A percentile compares a stretch with the other conserved stretches of the same genome.
Conservation (phyloP, 129 eudicot genomes). For the Smallanthus sonchifolius region DNA sequence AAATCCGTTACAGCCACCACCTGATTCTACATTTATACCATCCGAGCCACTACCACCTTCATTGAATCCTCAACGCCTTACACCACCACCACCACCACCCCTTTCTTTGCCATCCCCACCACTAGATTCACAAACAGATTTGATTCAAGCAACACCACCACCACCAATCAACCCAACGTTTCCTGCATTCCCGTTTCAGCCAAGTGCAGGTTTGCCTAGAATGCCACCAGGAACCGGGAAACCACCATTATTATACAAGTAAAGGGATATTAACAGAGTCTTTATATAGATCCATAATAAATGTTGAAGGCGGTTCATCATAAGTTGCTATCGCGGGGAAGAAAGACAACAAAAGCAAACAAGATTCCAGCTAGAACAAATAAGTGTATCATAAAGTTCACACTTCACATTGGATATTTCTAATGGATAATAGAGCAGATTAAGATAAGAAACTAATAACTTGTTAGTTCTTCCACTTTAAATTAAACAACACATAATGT, state of each 20-base stretch:
- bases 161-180: slow-evolving; percentile 33
- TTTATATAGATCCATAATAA: background rate
- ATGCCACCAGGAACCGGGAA: slow-evolving; percentile 40
- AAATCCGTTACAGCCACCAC: background rate
- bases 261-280: background rate
- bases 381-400: background rate
- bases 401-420: background rate
- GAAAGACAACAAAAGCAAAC: background rate
- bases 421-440: background rate
- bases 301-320: background rate
- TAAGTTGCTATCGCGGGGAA: background rate
- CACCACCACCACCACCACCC: slow-evolving; percentile 37
- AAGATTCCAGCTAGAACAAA: background rate
- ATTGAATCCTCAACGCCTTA: slow-evolving; percentile 34
- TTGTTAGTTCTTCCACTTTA: background rate
- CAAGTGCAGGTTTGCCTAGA: slow-evolving; percentile 65
- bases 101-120: slow-evolving; percentile 42
- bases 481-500: too few relatives aligned
- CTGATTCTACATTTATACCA: slow-evolving; percentile 19
- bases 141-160: slow-evolving; percentile 38
- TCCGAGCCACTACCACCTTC: slow-evolving; percentile 56
- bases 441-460: background rate
- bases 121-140: slow-evolving; percentile 21
- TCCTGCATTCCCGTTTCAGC: slow-evolving; percentile 65
- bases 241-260: slow-evolving; percentile 25